A percentile compares a stretch with the other conserved stretches of the same genome.
Evolutionary conservation across 164 flowering plant species (phyloP).

Genomic region (Echeveria elegans): DNA sequence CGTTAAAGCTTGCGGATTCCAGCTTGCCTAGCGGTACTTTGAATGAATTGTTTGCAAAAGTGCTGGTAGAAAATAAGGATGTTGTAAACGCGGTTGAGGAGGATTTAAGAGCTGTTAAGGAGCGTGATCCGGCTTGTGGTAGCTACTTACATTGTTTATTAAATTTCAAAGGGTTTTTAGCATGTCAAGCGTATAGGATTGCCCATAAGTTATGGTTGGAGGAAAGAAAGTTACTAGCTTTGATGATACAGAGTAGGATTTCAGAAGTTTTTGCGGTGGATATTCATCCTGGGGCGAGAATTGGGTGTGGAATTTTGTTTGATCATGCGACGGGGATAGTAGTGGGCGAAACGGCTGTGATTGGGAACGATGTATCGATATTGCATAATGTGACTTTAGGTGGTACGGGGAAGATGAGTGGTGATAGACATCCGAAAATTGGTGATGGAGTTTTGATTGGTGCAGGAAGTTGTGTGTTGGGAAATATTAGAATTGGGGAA

Average conservation of each 20-base stretch:
- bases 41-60: too few relatives aligned
- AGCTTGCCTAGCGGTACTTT: too few relatives aligned
- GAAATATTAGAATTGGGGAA: constrained; percentile 48
- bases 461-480: constrained; percentile 48
- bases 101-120: too few relatives aligned
- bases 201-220: constrained; percentile 60
- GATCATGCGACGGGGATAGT: constrained; percentile 69
- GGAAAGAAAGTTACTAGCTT: constrained; percentile 41
- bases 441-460: constrained; percentile 64
- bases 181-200: constrained; percentile 55
- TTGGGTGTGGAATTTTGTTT: constrained; percentile 42
- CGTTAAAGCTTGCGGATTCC: constrained; percentile 40
- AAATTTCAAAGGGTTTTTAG: constrained; percentile 67
- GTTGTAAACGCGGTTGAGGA: too few relatives aligned
- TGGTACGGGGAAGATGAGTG: constrained; percentile 46
- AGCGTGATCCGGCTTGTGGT: constrained; percentile 64
- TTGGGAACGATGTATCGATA: constrained; percentile 57
- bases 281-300: constrained; percentile 50
- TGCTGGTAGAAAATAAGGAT: too few relatives aligned
- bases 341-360: constrained; percentile 58
- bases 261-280: constrained; percentile 24
- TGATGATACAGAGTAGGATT: constrained; percentile 11
- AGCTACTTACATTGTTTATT: constrained; percentile 58
- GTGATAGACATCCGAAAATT: constrained; percentile 58
- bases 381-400: constrained; percentile 61